These are phyloP conservation scores for Mycena crocata DNA, from an alignment of 768 basidiomycete species.

Conservation along the genomic window DNA sequence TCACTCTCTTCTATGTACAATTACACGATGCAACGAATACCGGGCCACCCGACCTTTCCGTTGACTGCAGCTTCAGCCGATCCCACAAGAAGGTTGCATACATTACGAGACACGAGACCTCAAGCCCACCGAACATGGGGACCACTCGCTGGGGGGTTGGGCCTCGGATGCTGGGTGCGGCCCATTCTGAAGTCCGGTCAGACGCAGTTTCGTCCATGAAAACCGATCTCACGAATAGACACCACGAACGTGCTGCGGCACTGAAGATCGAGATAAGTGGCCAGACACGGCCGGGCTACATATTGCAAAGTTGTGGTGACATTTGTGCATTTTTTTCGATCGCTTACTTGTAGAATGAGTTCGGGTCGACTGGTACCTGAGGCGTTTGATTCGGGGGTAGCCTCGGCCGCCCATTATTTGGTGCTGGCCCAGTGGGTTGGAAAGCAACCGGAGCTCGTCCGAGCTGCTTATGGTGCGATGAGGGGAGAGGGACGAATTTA, in stretches of 20 bases:
- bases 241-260: conserved; percentile 4
- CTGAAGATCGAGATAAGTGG: conserved; percentile 47
- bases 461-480: conserved; percentile 5
- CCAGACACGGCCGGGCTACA: conserved; percentile 66
- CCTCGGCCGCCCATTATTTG: too few species aligned
- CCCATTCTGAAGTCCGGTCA: conserved; percentile 1
- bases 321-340: not conserved
- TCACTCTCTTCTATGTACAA: not conserved
- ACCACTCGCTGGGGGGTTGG: not conserved
- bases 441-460: conserved; percentile 1
- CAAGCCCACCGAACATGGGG: conserved; percentile 25
- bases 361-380: conserved; percentile 19
- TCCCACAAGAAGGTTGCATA: not conserved
- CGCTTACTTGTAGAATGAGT: conserved; percentile 31
- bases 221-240: not conserved
- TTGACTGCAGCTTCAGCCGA: too few species aligned
- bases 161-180: conserved; percentile 3
- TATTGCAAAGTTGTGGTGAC: not conserved
- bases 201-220: not conserved
- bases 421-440: too few species aligned
- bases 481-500: conserved; percentile 9
- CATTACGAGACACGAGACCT: not conserved
- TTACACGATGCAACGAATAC: not conserved
- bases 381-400: not conserved
- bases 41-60: too few species aligned